Base-by-base conservation (phyloP, 352 stramenopile genomes). In the Albugo candida region DNA sequence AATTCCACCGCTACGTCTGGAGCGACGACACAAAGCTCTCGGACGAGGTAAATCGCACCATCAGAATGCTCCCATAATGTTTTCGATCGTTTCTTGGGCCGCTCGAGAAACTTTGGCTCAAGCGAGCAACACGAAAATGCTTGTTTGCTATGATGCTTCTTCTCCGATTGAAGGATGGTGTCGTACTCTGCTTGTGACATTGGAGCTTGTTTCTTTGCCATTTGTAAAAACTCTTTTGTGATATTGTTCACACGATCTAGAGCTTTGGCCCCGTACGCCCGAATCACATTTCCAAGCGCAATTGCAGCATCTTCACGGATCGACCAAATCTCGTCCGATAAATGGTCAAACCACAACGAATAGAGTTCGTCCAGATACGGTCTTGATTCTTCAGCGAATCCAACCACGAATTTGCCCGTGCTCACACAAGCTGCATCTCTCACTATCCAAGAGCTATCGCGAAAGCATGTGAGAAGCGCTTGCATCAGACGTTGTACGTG, bases 241-340 rank as follows among this genome's bases (percentile, higher is more conserved):
- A 94, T 67, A 14, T 70, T 63, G 0, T 70, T 47, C n/a, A 97
- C 61, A 12, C 88, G 71, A 2, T 67, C 67, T 6, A 93, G 45
- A 62, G 83, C 57, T 73, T 86, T 54, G 61, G 70, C 60, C 36
- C 67, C 82, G 57, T 97, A 98, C 1, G 92, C 92, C 31, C 73
- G 74, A n/a, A 95, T 82, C 11, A 83, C 83, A 59, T 96, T 87
- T 13, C 87, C 92, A 21, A 98, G 65, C 14, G 93, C 89, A 14
- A 97, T 87, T 12, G 92, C 92, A 0, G 91, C 91, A 61, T 97
- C 87, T 61, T 97, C 91, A 36, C 93, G 83, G 20, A 97, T 84
- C n/a, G 82, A 96, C 92, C 92, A 98, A 56, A 98, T 96, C 47
- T 97, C 81, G 59, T 97, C 93, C 37, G 89, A 95, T 39, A 98